phyloP scores from a whole-genome alignment of 768 basidiomycete species.

The Panaeolus papilionaceus region DNA sequence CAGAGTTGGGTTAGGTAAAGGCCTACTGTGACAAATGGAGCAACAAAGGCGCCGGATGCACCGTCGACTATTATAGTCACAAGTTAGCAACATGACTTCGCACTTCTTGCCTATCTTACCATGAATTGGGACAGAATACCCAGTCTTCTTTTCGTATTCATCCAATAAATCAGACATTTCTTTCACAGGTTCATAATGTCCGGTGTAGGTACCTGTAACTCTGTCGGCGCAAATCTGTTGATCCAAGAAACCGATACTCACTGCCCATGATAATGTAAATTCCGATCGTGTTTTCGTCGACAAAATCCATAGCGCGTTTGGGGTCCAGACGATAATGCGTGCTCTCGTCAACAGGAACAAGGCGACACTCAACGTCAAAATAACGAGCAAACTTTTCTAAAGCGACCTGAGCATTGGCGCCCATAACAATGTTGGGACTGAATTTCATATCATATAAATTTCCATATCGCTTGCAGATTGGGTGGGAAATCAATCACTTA shows the following conservation, averaged over 20 bases:
- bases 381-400: constrained; percentile 77
- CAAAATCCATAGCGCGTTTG: constrained; percentile 64
- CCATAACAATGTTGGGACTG: constrained; percentile 70
- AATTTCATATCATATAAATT: not conserved
- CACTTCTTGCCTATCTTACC: constrained; percentile 47
- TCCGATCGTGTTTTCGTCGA: constrained; percentile 81
- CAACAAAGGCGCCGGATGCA: constrained; percentile 71
- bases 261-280: constrained; percentile 60
- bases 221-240: constrained; percentile 42
- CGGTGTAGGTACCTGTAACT: constrained; percentile 60
- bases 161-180: constrained; percentile 81
- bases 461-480: not conserved
- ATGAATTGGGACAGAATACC: constrained; percentile 68
- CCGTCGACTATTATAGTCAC: constrained; percentile 53
- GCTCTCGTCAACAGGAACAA: constrained; percentile 54
- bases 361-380: constrained; percentile 70
- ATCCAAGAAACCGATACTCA: constrained; percentile 27
- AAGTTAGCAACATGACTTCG: not conserved
- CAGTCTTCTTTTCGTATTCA: constrained; percentile 66
- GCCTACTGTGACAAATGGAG: constrained; percentile 59
- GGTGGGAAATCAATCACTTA: constrained; percentile 29
- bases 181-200: constrained; percentile 81
- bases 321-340: constrained; percentile 63
- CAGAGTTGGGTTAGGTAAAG: not conserved
- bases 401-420: constrained; percentile 76